A percentile compares a stretch with the other conserved stretches of the same genome.
phyloP scores from a whole-genome alignment of 2,329 filamentous ascomycete genomes.

The Annulohypoxylon truncatum region DNA sequence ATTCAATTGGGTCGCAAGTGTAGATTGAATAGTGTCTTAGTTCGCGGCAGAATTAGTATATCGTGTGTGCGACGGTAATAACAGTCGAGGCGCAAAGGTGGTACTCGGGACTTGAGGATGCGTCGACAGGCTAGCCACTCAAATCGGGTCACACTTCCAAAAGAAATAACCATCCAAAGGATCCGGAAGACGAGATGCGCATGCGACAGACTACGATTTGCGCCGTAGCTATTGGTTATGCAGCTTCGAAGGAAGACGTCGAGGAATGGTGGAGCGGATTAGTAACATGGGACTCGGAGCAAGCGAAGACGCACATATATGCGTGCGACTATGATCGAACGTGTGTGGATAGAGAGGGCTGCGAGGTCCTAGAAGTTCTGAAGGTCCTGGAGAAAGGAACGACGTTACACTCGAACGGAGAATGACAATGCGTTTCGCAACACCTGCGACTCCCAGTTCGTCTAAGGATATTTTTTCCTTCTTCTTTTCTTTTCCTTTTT shows the following conservation, averaged over 20 bases:
- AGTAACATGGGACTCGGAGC: slow-evolving; percentile 46
- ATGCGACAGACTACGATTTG: slow-evolving; percentile 34
- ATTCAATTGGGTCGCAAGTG: slow-evolving; percentile 33
- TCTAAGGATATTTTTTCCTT: slow-evolving; percentile 9
- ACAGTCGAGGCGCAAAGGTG: slow-evolving; percentile 41
- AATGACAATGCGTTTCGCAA: slow-evolving; percentile 42
- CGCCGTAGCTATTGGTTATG: slow-evolving; percentile 40
- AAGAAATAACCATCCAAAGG: slow-evolving; percentile 40
- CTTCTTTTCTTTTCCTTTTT: not conserved
- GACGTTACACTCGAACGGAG: slow-evolving; percentile 42
- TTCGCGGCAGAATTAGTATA: slow-evolving; percentile 31
- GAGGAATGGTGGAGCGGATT: slow-evolving; percentile 39
- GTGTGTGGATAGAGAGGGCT: slow-evolving; percentile 19
- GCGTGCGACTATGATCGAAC: slow-evolving; percentile 32
- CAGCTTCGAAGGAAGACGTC: slow-evolving; percentile 36
- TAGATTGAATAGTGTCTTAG: slow-evolving; percentile 41
- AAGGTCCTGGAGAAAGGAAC: slow-evolving; percentile 21
- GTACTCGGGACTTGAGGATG: slow-evolving; percentile 41
- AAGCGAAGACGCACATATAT: slow-evolving; percentile 36
- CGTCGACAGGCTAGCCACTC: slow-evolving; percentile 44
- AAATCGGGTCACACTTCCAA: slow-evolving; percentile 39
- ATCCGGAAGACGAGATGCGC: slow-evolving; percentile 30
- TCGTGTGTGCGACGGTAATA: slow-evolving; percentile 43
- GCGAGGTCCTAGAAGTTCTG: slow-evolving; percentile 15
- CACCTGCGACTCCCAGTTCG: slow-evolving; percentile 27